Evolutionary conservation across 805 yeast genomes (phyloP), one percentile per base, ranked within the genome.

Genomic region (Pichia phayaonensis): DNA sequence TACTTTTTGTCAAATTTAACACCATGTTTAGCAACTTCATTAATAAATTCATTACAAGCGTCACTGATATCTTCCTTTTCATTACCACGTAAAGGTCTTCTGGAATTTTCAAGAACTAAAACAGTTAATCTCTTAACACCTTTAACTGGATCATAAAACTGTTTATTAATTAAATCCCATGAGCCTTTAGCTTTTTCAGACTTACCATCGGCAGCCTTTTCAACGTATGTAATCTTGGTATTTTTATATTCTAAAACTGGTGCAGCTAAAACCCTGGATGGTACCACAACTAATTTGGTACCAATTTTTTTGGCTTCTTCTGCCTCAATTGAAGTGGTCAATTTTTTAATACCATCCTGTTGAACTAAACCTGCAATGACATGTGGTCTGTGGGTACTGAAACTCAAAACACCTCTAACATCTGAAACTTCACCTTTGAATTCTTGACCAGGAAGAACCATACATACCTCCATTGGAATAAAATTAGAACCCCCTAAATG

Each of bases 391-490:
- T 59, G 59, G 5, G 66, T 62, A 15, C 66, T 59, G 31, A 58
- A 57, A 44, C 59, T 58, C 41, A 64, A 57, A 55, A 64, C 60
- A n/a, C 66, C 64, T 46, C 59, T 58, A 31, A 56, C 55, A 44
- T 63, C 67, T 20, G 55, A 48, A 18, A 64, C 40, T 44, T 63
- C 65, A 36, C 66, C 67, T n/a, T 53, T 59, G 27, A 56, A 64
- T 40, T 57, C 57, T 53, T 64, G 68, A 34, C 69, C 68, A 12
- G 61, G 60, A 31, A 55, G 52, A 41, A 65, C 53, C 13, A 51
- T 53, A 46, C 63, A 61, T 1, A 55, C 56, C 49, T 64, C 69
- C 52, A 63, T 56, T 24, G 68, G 68, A 47, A 65, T 47, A 38
- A 48, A 57, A 24, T 60, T 63, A 6, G 62, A 43, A 27, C 63